Base-by-base conservation (phyloP, 2,329 filamentous ascomycete genomes). In the Microsporum ferrugineum region DNA sequence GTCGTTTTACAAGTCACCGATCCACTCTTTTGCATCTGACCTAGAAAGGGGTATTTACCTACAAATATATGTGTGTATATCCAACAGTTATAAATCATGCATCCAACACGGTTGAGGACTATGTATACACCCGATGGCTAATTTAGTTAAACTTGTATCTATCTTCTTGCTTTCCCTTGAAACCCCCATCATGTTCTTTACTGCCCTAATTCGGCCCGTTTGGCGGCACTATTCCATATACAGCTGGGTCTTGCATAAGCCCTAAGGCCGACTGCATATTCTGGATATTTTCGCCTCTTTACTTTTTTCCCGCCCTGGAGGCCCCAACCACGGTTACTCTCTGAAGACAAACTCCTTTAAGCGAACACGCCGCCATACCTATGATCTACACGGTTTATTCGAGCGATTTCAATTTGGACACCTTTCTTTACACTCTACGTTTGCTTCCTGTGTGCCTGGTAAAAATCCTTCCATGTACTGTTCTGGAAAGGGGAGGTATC, bases 181-280 rank as follows among this genome's bases (percentile, higher is more conserved):
- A 23, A 23, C 34, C 49, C 33, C 39, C 12, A 17, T 55, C 14
- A n/a, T 34, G 14, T 55, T 55, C 12, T 14, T 33, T 29, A 33
- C 27, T 33, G 6, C 14, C 29, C 33, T 55, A 4, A 34, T 34
- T 23, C 33, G 34, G 49, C 33, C 49, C 49, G 14, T 36, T 55
- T 36, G 10, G 31, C 29, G 17, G 34, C 31, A 17, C 29, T 55
- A 55, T 55, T 55, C 49, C 29, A 36, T 34, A n/a, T 34, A 12
- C 49, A 55, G 49, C 49, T n/a, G n/a, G 49, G n/a, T 10, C 49
- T 55, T 36, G 49, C 49, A 34, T 55, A 55, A 55, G 49, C 49
- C 49, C 34, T 55, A 55, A 34, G 49, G 49, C n/a, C 49, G 33
- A 55, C 14, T 55, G 49, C 49, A 55, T 55, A 34, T 34, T 10